Base-by-base conservation (phyloP, 148 eudicot genomes). In the Vaccinium darrowii region DNA sequence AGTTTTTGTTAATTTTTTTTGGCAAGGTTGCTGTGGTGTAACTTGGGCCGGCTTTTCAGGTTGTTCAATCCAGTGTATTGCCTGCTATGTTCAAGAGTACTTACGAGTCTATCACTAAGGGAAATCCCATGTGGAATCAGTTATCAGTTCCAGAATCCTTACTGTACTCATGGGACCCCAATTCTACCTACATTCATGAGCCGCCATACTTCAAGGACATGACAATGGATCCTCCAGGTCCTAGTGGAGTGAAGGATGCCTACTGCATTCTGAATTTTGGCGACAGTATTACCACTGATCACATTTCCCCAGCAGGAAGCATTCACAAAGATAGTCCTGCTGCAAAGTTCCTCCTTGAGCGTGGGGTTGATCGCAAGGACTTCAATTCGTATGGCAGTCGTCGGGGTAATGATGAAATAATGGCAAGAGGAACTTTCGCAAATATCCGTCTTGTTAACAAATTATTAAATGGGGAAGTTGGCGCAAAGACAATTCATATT, bases 231-330 rank as follows among this genome's bases (percentile, higher is more conserved):
- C 86, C 86, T 51, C 86, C 82, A 13, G 86, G 86, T 8, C 76
- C 86, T 19, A 79, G 74, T 36, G 82, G 51, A 60, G 86, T 84
- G 57, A 84, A 84, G 86, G 86, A 84, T 78, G 86, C 86, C 51
- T 84, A 84, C 77, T 84, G 86, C 76, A 77, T 84, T 23, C 72
- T 84, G 74, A 84, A 84, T 47, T 78, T 84, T 69, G 82, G 86
- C 79, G 86, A 84, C 77, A 84, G 86, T 84, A 84, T 84, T 65
- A 84, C 86, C 52, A 84, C 86, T 27, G 86, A 84, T 84, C 86
- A 84, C 77, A 84, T 84, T 60, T 84, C 86, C 43, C 86, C 86
- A 16, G 86, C 82, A 50, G 82, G 86, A 84, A 84, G 77, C 82
- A 78, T 84, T 78, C 86, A 84, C 82, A 84, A 84, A 62, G 86